Percentiles rank a stretch among this genome's conserved stretches.
These are phyloP conservation scores for Irpex lacteus DNA, from an alignment of 1,284 basidiomycete species.

Conservation along the genomic window DNA sequence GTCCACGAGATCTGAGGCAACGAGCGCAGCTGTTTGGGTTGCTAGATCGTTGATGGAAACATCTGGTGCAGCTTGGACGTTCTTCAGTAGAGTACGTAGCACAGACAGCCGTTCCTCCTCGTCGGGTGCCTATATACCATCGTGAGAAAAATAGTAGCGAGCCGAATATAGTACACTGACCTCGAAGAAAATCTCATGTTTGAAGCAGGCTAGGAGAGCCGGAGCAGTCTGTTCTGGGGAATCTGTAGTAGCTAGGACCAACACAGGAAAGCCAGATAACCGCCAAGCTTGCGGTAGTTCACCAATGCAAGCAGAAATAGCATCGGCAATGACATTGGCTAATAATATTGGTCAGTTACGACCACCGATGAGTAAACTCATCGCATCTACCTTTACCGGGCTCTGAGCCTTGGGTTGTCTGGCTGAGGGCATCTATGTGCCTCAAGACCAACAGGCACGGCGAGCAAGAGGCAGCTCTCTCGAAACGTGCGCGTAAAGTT, in stretches of 20 bases:
- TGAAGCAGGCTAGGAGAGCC: conserved; percentile 76
- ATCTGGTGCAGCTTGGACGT: conserved; percentile 65
- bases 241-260: conserved; percentile 76
- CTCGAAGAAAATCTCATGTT: conserved; percentile 81
- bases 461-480: conserved; percentile 76
- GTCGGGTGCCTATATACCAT: conserved; percentile 63
- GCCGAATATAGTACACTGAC: conserved; percentile 37
- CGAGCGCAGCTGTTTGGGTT: conserved; percentile 88
- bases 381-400: conserved; percentile 59
- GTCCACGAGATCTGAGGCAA: conserved; percentile 80
- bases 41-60: conserved; percentile 75
- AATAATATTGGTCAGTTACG: conserved; percentile 6
- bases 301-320: conserved; percentile 67
- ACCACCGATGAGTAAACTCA: not conserved
- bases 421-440: conserved; percentile 81
- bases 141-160: not conserved
- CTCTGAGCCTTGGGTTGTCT: conserved; percentile 66
- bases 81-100: conserved; percentile 48
- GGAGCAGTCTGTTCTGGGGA: conserved; percentile 69
- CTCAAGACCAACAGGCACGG: conserved; percentile 86
- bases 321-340: conserved; percentile 64
- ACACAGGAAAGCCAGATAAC: conserved; percentile 60
- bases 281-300: conserved; percentile 54
- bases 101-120: conserved; percentile 75
- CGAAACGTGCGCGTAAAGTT: conserved; percentile 72